Conservation (phyloP, 345 rosid genomes). For the Noccaea bulbosa region DNA sequence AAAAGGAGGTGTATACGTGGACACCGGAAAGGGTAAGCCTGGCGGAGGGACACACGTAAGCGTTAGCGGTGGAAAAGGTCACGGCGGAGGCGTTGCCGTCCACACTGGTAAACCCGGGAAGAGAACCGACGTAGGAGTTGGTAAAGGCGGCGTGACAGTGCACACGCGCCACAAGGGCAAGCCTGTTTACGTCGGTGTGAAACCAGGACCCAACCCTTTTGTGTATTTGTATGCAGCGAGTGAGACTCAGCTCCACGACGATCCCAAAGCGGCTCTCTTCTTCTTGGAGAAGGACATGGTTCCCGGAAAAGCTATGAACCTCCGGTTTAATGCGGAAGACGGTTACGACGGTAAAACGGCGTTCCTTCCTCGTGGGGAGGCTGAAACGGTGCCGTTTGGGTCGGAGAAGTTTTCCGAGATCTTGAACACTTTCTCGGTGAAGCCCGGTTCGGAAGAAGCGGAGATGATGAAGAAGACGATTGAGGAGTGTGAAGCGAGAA, state of each 20-base stretch:
- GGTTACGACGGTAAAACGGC: slow-evolving; percentile 46
- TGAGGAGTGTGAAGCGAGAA: slow-evolving; percentile 67
- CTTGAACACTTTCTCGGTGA: slow-evolving; percentile 55
- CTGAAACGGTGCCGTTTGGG: slow-evolving; percentile 67
- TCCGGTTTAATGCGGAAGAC: slow-evolving; percentile 58
- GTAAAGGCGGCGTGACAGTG: slow-evolving; percentile 78
- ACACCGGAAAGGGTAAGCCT: slow-evolving; percentile 53
- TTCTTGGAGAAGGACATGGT: slow-evolving; percentile 83
- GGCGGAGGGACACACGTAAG: slow-evolving; percentile 50
- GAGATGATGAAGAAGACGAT: slow-evolving; percentile 64
- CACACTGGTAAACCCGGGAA: slow-evolving; percentile 53
- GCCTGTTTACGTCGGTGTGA: slow-evolving; percentile 65
- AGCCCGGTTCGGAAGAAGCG: slow-evolving; percentile 66
- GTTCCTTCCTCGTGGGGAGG: slow-evolving; percentile 72
- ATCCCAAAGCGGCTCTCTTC: slow-evolving; percentile 67
- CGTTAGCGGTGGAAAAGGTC: slow-evolving; percentile 53
- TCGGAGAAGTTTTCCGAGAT: slow-evolving; percentile 61
- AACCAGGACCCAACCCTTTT: slow-evolving; percentile 55
- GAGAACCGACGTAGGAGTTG: slow-evolving; percentile 71
- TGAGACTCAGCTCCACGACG: slow-evolving; percentile 64
- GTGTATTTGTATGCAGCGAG: slow-evolving; percentile 48
- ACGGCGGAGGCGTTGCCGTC: slow-evolving; percentile 51
- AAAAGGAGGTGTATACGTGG: slow-evolving; percentile 63
- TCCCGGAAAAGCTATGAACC: slow-evolving; percentile 56
- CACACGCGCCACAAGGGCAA: slow-evolving; percentile 62